Conservation (phyloP, 2,329 filamentous ascomycete species). For the Botrytis sinoallii region DNA sequence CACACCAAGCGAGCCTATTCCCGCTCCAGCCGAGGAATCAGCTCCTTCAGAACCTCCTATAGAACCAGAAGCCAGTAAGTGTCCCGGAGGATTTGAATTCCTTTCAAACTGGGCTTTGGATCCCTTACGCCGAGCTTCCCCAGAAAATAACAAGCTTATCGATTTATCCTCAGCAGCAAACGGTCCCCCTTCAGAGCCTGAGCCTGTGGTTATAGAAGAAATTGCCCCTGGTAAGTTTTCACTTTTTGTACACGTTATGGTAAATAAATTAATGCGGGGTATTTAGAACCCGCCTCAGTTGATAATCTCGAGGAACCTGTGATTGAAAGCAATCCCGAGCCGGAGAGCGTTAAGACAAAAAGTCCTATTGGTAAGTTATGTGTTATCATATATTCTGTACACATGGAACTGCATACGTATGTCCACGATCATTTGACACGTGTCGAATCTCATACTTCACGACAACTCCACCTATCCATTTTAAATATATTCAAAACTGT, state of each 20-base stretch:
- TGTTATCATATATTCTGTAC: background rate
- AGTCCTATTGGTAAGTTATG: conserved; percentile 10
- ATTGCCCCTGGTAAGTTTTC: background rate
- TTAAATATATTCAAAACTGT: background rate
- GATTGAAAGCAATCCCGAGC: background rate
- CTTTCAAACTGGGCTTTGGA: background rate
- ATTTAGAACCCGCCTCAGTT: conserved; percentile 3
- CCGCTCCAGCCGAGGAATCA: background rate
- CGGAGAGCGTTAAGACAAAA: background rate
- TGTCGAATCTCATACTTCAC: background rate
- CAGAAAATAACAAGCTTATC: background rate
- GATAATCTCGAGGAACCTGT: background rate
- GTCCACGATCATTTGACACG: conserved; percentile 3
- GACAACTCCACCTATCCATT: background rate
- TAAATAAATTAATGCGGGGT: conserved; percentile 2
- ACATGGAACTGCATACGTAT: conserved; percentile 3
- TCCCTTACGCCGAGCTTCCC: background rate
- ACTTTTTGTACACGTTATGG: background rate
- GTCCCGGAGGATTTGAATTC: conserved; percentile 2
- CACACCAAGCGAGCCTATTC: background rate
- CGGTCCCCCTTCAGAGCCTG: background rate
- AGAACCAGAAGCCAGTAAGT: conserved; percentile 4
- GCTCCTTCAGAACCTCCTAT: background rate
- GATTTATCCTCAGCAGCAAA: background rate
- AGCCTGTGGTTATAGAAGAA: background rate